These are phyloP conservation scores for Dendrocalamus sinicus DNA, from an alignment of 176 grass and related monocot genomes.

Conservation along the genomic window DNA sequence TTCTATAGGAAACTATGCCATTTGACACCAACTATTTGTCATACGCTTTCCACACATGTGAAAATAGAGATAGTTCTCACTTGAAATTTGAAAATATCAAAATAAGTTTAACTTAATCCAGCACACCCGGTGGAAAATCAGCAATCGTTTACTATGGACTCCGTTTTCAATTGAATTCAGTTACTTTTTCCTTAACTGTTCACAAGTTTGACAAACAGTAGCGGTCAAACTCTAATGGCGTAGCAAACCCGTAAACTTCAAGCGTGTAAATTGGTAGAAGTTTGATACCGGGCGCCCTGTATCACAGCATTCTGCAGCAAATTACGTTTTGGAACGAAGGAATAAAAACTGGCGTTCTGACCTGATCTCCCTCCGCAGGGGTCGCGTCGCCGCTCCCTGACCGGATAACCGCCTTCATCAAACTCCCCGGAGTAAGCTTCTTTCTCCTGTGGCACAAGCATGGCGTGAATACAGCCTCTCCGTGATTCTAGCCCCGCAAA, in stretches of 20 bases:
- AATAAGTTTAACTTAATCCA: neutral
- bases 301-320: slow-evolving; percentile 5
- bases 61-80: slow-evolving; percentile 3
- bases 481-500: neutral
- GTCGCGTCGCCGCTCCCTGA: slow-evolving; percentile 63
- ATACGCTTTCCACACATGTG: neutral
- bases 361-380: slow-evolving; percentile 86
- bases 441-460: slow-evolving; percentile 62
- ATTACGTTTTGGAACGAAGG: neutral
- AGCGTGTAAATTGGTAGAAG: neutral
- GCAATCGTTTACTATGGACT: neutral
- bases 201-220: neutral
- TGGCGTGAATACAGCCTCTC: neutral
- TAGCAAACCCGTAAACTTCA: neutral
- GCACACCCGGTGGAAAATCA: neutral
- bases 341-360: slow-evolving; percentile 4
- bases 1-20: neutral
- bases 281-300: neutral
- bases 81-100: neutral
- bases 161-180: neutral
- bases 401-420: slow-evolving; percentile 86
- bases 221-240: neutral
- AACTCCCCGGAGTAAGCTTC: slow-evolving; percentile 84
- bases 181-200: neutral
- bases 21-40: neutral